Conservation (phyloP, 345 rosid genomes). For the Populus euphratica region DNA sequence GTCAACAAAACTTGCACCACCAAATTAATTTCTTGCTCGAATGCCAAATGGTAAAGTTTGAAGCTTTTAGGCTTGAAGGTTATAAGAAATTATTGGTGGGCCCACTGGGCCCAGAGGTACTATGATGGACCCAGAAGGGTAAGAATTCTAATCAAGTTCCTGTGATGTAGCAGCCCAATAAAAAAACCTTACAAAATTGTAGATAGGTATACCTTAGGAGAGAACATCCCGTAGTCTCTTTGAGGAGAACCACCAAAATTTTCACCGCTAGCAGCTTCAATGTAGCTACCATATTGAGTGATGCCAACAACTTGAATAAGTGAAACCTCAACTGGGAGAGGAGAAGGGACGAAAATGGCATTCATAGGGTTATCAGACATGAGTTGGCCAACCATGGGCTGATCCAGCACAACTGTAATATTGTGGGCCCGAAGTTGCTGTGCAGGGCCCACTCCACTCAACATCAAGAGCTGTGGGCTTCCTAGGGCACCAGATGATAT, state of each 20-base stretch:
- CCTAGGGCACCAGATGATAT: slow-evolving; percentile 27
- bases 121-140: neutral
- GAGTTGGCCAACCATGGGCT: slow-evolving; percentile 27
- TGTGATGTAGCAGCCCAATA: neutral
- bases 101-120: neutral
- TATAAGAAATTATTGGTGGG: neutral
- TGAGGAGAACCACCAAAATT: neutral
- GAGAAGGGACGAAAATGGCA: slow-evolving; percentile 21
- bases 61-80: neutral
- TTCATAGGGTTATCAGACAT: slow-evolving; percentile 34
- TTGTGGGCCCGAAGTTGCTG: slow-evolving; percentile 17
- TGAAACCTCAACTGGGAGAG: slow-evolving; percentile 22
- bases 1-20: neutral
- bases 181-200: too few relatives aligned
- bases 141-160: neutral
- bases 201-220: slow-evolving; percentile 23
- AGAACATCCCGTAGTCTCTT: slow-evolving; percentile 34
- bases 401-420: slow-evolving; percentile 10
- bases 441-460: slow-evolving; percentile 30
- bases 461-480: slow-evolving; percentile 30
- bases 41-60: neutral
- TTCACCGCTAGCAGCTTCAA: slow-evolving; percentile 29
- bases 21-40: neutral
- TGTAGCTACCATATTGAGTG: slow-evolving; percentile 23
- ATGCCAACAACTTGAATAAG: slow-evolving; percentile 23